Conservation (phyloP, 164 flowering plant species). For the Dillenia suffruticosa region DNA sequence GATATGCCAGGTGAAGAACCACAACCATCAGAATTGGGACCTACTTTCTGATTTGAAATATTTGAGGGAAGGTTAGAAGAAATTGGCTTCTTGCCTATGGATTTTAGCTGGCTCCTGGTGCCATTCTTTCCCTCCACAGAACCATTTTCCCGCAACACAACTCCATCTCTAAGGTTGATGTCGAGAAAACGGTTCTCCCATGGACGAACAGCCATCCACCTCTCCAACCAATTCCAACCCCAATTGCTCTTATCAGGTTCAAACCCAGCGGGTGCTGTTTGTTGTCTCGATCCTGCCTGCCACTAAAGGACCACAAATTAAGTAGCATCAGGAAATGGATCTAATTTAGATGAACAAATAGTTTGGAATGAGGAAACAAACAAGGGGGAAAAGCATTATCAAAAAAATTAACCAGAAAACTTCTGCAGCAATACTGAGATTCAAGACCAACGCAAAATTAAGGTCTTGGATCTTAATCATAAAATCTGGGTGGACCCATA, state of each 20-base stretch:
- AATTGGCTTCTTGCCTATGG: constrained; percentile 41
- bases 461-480: too few relatives aligned
- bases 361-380: too few relatives aligned
- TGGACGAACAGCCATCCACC: constrained; percentile 99
- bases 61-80: constrained; percentile 29
- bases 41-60: constrained; percentile 40
- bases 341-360: background rate
- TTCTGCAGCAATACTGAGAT: too few relatives aligned
- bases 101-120: constrained; percentile 27
- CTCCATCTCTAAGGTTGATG: constrained; percentile 72
- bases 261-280: constrained; percentile 49
- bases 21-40: constrained; percentile 65
- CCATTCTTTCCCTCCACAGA: constrained; percentile 38
- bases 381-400: too few relatives aligned
- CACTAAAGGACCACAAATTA: constrained; percentile 44
- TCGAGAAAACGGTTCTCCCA: constrained; percentile 97
- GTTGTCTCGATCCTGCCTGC: constrained; percentile 95
- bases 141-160: constrained; percentile 43
- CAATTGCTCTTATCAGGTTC: constrained; percentile 96
- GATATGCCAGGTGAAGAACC: constrained; percentile 59
- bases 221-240: constrained; percentile 99
- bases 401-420: too few relatives aligned
- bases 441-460: too few relatives aligned
- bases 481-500: too few relatives aligned
- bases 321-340: background rate